Conservation (phyloP, 2,329 filamentous ascomycete genomes). For the Cytospora piceae region DNA sequence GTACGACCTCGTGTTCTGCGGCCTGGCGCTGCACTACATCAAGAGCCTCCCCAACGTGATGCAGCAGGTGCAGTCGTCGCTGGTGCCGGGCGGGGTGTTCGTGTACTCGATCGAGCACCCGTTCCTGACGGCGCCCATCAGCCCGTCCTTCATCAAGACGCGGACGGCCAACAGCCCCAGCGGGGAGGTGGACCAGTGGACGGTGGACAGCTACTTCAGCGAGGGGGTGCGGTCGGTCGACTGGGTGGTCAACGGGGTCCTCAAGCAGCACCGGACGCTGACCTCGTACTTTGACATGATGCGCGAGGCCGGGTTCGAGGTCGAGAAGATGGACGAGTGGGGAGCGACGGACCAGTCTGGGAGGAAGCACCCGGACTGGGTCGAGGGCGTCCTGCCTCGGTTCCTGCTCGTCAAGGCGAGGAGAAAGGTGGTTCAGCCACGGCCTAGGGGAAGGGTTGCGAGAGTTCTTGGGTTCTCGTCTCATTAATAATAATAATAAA, state of each 20-base stretch:
- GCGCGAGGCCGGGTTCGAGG: constrained; percentile 42
- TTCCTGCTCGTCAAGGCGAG: constrained; percentile 31
- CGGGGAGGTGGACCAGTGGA: constrained; percentile 44
- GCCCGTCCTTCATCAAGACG: constrained; percentile 36
- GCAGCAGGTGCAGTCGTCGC: constrained; percentile 37
- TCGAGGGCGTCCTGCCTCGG: constrained; percentile 31
- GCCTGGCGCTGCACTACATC: constrained; percentile 48
- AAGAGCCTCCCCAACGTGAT: constrained; percentile 40
- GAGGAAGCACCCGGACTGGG: constrained; percentile 34
- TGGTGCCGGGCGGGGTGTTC: constrained; percentile 42
- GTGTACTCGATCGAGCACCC: constrained; percentile 55
- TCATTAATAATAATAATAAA: too few relatives aligned
- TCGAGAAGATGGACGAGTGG: constrained; percentile 47
- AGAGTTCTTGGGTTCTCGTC: constrained; percentile 19
- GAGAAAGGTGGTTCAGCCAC: constrained; percentile 24
- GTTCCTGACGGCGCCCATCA: constrained; percentile 47
- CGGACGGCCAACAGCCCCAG: constrained; percentile 1
- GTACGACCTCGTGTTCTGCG: constrained; percentile 47
- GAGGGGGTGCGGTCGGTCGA: constrained; percentile 47
- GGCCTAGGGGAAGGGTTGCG: constrained; percentile 8
- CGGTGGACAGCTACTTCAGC: constrained; percentile 45
- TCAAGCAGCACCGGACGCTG: constrained; percentile 52
- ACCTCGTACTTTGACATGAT: constrained; percentile 46
- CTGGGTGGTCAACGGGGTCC: constrained; percentile 48
- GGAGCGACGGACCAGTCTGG: constrained; percentile 30